Evolutionary conservation across 768 basidiomycete genomes (phyloP), one percentile per base, ranked within the genome.

Genomic region (Suillus weaverae): DNA sequence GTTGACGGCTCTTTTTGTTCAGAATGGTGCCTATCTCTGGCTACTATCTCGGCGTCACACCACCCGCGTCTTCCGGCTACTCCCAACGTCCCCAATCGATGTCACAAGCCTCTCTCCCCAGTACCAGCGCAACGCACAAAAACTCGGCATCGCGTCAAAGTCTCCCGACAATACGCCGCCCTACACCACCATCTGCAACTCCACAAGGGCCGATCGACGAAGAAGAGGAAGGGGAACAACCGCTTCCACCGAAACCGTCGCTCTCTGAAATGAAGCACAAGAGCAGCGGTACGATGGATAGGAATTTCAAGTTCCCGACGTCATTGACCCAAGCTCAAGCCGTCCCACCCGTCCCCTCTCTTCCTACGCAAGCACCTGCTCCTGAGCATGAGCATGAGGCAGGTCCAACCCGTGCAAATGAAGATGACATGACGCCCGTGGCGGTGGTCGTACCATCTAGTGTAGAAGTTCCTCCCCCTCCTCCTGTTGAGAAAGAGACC

Each of bases 1-100:
- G 62, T 48, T 51, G 48, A 35, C 59, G 43, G 1, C 5, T 63
- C 60, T 35, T 60, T 22, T 30, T n/a, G 22, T 59, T 41, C 64
- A 94, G 92, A 72, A 94, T 97, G 91, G 85, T 96, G 10, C 90
- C 94, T 6, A 95, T 95, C 64, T 85, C 89, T 1, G 80, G 84
- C 20, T 94, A 87, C 73, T 94, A 94, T 71, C 87, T 94, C n/a
- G 91, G 91, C 22, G 83, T 86, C 16, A 85, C 80, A n/a, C 83
- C 85, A 0, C 77, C 79, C 2, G 76, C 83, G 8, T 82, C 85
- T 0, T 74, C 86, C 3, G 76, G 69, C 53, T 75, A 75, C 62
- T 60, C 71, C 4, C 77, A 80, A 57, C 84, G 90, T 5, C 86
- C 89, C 0, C 88, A 90, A 66, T 92, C 91, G 26, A 90, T 93